Base-by-base conservation (phyloP, 2,329 filamentous ascomycete genomes). In the Penicillium sp. region DNA sequence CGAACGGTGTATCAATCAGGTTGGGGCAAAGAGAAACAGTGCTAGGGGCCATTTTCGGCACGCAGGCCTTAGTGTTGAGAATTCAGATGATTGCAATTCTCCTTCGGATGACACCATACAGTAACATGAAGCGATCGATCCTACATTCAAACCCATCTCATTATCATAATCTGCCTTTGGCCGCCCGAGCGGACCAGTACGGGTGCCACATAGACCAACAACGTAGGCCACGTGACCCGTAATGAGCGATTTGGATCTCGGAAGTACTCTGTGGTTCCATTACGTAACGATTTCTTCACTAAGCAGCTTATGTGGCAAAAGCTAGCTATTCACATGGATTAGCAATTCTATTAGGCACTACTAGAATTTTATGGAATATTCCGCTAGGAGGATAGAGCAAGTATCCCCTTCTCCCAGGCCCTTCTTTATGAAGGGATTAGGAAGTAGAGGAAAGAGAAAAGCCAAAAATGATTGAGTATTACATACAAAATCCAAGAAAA, bases 1-100 rank as follows among this genome's bases (percentile, higher is more conserved):
- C 24, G 64, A 68, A 57, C 65, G 58, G 64, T 69, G 62, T 51
- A 54, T 68, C n/a, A 52, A 59, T 56, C 45, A 60, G 11, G 62
- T 66, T 49, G 65, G 63, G 13, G 53, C 52, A 42, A 60, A 56
- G 49, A 36, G 46, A 29, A 14, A n/a, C 8, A 44, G 14, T 44
- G 22, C 42, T 16, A 44, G 42, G 29, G 42, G 42, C 42, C 42
- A 44, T 29, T 44, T 44, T 44, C 42, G 42, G 42, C 42, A 44
- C 42, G 42, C 42, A 29, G 42, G 42, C 42, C 14, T 44, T 22
- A 44, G 22, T 29, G n/a, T 31, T 44, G 22, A 44, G 16, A 13
- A 44, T n/a, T 31, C 7, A n/a, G 38, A 39, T 39, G n/a, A 21
- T 39, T 34, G 31, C 9, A 34, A 14, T 34, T 34, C 9, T 34